Percentiles rank a stretch among this genome's conserved stretches.
These are phyloP conservation scores for Podaxis carcinomalis DNA, from an alignment of 768 basidiomycete species.

Conservation along the genomic window DNA sequence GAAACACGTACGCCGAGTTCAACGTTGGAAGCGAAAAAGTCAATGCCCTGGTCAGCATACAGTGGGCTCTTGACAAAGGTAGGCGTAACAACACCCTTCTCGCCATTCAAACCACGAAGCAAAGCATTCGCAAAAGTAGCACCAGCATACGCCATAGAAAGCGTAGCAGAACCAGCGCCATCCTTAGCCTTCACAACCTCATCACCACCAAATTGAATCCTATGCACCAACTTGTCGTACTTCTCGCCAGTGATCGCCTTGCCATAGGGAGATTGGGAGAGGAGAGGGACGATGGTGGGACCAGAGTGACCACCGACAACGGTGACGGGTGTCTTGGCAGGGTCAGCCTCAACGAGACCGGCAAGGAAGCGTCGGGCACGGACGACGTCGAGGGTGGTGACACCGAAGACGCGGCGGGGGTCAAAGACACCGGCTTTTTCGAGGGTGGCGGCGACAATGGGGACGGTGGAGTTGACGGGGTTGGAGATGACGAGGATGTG, in stretches of 20 bases:
- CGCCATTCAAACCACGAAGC: conserved; percentile 82
- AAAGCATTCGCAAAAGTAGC: conserved; percentile 85
- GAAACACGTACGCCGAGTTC: conserved; percentile 80
- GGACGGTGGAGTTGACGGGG: conserved; percentile 98
- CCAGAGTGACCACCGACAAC: conserved; percentile 97
- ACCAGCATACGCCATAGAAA: conserved; percentile 94
- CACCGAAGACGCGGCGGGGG: conserved; percentile 87
- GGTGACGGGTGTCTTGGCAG: conserved; percentile 66
- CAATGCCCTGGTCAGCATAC: conserved; percentile 79
- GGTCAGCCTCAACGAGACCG: conserved; percentile 59
- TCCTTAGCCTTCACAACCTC: conserved; percentile 99
- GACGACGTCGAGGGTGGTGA: conserved; percentile 98
- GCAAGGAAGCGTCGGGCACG: conserved; percentile 90
- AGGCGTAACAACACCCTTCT: conserved; percentile 80
- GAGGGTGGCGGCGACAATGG: conserved; percentile 91
- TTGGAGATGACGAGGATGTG: conserved; percentile 97
- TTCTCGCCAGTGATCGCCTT: conserved; percentile 71
- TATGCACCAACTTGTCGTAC: conserved; percentile 77
- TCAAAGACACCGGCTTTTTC: conserved; percentile 92
- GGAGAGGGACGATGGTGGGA: conserved; percentile 94
- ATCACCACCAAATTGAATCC: conserved; percentile 97
- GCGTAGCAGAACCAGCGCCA: conserved; percentile 88
- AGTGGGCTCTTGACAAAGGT: conserved; percentile 89
- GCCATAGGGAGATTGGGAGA: conserved; percentile 76
- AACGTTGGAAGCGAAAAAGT: conserved; percentile 93